Base-by-base conservation (phyloP, 2,329 filamentous ascomycete genomes). In the Byssochlamys sp. region DNA sequence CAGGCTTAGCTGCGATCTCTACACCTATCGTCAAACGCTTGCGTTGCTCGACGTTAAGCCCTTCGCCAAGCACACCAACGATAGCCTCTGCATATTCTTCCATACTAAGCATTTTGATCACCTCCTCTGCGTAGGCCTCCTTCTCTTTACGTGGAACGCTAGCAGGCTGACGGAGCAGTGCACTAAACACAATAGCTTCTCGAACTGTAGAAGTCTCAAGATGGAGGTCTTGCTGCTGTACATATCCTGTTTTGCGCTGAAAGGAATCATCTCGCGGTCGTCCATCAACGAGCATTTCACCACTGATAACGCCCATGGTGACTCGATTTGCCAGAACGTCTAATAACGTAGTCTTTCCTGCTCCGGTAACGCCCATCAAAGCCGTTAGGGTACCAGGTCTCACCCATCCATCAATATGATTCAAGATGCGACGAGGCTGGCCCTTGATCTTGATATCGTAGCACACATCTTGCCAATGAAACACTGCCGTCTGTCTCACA, bases 211-310 rank as follows among this genome's bases (percentile, higher is more conserved):
- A 85, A 0, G 90, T 95, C 53, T 86, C 80, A 50, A 95, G 79
- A 70, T 96, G 91, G 12, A 96, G 80, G 81, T 96, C 91, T 71
- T 95, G 90, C 71, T 96, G 91, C 69, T 95, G 90, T 35, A 91
- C 91, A 65, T 95, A 95, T 53, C 91, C 91, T 0, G 90, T 95
- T 76, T 92, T 94, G 62, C 91, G 87, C 72, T 95, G 91, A 81
- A 96, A 96, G 0, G 88, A 90, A 51, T 81, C 80, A 63, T 95
- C 90, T 52, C 89, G 84, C 28, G 83, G 85, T 39, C 78, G 80
- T 1, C 88, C 88, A 63, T 91, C 87, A 6, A 91, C 86, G n/a
- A 90, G 75, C 87, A 95, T 95, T 64, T 92, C 87, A 55, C 91
- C 91, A 6, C 83, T 85, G 52, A 96, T 89, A n/a, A 95, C 87